Evolutionary conservation across 192 early-diverging fungal species (phyloP).

Genomic region (Rhizophlyctis rosea): DNA sequence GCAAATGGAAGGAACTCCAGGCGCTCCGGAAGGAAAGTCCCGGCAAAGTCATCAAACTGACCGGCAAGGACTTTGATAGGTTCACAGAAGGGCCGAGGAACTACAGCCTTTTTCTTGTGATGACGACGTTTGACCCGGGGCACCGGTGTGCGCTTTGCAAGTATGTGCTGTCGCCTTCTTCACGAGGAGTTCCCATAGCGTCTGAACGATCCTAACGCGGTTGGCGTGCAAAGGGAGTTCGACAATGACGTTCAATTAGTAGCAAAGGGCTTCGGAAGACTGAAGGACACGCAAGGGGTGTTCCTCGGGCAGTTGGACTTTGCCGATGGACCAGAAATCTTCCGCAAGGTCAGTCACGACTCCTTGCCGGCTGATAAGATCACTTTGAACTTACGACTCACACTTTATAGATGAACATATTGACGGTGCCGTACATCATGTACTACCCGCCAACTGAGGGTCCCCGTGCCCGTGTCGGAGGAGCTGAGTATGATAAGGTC

Average conservation of each 20-base stretch:
- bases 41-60: constrained; percentile 49
- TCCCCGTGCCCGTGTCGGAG: constrained; percentile 36
- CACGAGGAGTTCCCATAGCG: background rate
- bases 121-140: constrained; percentile 62
- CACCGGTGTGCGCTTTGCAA: constrained; percentile 71
- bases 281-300: constrained; percentile 34
- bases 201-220: background rate
- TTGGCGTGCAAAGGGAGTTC: constrained; percentile 53
- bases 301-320: constrained; percentile 72
- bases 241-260: constrained; percentile 64
- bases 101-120: constrained; percentile 62
- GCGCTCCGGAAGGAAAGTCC: constrained; percentile 1
- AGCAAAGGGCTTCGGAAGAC: constrained; percentile 48
- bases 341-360: constrained; percentile 51
- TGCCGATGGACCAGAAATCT: constrained; percentile 56
- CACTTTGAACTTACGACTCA: constrained; percentile 1
- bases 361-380: background rate
- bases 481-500: constrained; percentile 50
- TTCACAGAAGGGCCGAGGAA: constrained; percentile 61
- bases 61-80: constrained; percentile 53
- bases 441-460: constrained; percentile 67
- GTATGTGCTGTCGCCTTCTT: constrained; percentile 35
- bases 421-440: constrained; percentile 61
- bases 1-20: constrained; percentile 17
- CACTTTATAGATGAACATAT: constrained; percentile 43